Evolutionary conservation across 441 rosid genomes (phyloP).

Genomic region (Hura crepitans): DNA sequence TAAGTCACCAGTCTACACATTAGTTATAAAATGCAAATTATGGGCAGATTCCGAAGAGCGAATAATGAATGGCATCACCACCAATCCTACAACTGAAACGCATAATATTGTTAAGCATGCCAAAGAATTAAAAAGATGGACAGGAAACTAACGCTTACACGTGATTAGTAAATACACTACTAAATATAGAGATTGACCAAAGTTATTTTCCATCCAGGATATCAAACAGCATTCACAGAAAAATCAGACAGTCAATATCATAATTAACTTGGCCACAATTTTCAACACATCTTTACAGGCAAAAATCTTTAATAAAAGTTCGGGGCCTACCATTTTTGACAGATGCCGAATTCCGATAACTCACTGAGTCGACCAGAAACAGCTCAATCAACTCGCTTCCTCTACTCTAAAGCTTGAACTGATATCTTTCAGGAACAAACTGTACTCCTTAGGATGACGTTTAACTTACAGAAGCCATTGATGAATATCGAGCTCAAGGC

Average conservation of each 20-base stretch:
- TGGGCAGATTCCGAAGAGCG: not conserved
- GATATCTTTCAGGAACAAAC: not conserved
- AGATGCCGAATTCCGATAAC: slow-evolving; percentile 7
- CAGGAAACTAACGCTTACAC: not conserved
- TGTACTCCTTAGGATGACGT: slow-evolving; percentile 4
- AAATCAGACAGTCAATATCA: slow-evolving; percentile 1
- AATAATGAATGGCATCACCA: not conserved
- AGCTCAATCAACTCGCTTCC: not conserved
- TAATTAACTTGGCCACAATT: not conserved
- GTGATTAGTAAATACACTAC: not conserved
- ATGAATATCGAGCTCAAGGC: not conserved
- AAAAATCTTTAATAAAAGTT: slow-evolving; percentile 1
- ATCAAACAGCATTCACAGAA: not conserved
- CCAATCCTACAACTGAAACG: not conserved
- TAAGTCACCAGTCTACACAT: not conserved
- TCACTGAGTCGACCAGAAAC: not conserved
- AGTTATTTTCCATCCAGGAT: not conserved
- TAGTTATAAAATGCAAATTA: not conserved
- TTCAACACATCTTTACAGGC: slow-evolving; percentile 8
- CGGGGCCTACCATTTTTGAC: slow-evolving; percentile 25
- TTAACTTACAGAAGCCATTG: slow-evolving; percentile 9
- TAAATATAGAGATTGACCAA: not conserved
- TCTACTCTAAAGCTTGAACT: slow-evolving; percentile 11
- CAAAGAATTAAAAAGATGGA: not conserved
- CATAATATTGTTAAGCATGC: not conserved